Conservation (phyloP, 1,284 basidiomycete species). For the Trichosporon ovoides region DNA sequence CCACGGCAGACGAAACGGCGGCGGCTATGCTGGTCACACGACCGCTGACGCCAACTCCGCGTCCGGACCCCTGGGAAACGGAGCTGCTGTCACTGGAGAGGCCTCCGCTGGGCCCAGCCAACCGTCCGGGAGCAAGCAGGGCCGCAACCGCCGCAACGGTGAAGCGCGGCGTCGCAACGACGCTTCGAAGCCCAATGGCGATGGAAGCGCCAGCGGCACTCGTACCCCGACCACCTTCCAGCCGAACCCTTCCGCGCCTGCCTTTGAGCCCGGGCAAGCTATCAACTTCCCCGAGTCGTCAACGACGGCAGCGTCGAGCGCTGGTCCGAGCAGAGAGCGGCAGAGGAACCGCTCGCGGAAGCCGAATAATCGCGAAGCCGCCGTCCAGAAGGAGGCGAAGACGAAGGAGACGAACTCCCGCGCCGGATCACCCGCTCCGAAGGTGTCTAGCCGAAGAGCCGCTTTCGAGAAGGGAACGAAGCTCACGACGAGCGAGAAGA, state of each 20-base stretch:
- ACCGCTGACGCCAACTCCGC: not conserved
- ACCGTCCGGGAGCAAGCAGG: not conserved
- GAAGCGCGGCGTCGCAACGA: not conserved
- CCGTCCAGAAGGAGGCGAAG: not conserved
- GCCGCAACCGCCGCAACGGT: not conserved
- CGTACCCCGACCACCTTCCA: not conserved
- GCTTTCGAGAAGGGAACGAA: constrained; percentile 34
- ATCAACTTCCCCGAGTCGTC: not conserved
- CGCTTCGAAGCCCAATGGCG: not conserved
- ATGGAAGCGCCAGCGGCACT: not conserved
- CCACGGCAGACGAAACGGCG: not conserved
- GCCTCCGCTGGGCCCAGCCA: not conserved
- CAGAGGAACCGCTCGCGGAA: constrained; percentile 4
- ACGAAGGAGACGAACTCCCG: not conserved
- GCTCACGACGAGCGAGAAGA: constrained; percentile 13
- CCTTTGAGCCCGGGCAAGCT: constrained; percentile 12
- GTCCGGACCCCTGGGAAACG: not conserved
- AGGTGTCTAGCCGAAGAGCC: constrained; percentile 26
- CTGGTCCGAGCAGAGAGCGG: not conserved
- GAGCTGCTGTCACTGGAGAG: not conserved
- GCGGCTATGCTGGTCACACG: too few species aligned
- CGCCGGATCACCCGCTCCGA: not conserved
- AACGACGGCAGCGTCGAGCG: not conserved
- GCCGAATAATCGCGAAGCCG: not conserved
- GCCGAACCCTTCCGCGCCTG: constrained; percentile 12